Base-by-base conservation (phyloP, 2,329 filamentous ascomycete genomes). In the Stagonosporopsis tanaceti region DNA sequence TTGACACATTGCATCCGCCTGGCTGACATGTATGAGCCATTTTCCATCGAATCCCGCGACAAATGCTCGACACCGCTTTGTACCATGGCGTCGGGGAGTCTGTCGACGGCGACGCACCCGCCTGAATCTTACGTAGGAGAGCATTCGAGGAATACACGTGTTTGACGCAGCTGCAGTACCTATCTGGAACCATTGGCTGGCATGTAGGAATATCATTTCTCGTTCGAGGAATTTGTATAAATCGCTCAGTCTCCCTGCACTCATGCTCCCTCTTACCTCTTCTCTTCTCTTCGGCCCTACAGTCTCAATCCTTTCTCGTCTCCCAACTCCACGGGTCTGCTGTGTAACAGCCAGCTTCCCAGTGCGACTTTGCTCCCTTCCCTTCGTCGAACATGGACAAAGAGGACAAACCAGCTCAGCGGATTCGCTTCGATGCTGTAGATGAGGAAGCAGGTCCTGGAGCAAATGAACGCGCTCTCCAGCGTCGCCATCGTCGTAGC, bases 361-460 rank as follows among this genome's bases (percentile, higher is more conserved):
- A 34, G 48, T 57, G 32, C 40, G 32, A 47, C 24, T 39, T 39
- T 50, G 28, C 39, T 45, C 20, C 20, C 12, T 32, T 32, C 15
- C 14, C 22, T 17, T 42, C 12, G 37, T 34, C 35, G 47, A 53
- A 50, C 34, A 74, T 73, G 69, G 68, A 72, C 30, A 60, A 66
- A 59, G 70, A 72, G 45, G 66, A 66, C 28, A 71, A 64, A 45
- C 50, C 45, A 25, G 47, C 56, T 24, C 65, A 65, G 40, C 62
- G 59, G 37, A 61, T 65, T 40, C 60, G 61, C 24, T 67, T 68
- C 39, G 65, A 59, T 47, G 60, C 64, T 44, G 70, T 60, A 51
- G 65, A 76, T 17, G 74, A 79, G 56, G 72, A 77, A 51, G 72
- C 75, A 32, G 63, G 65, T 27, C 69, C 64, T 50, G 62, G 64